Base-by-base conservation (phyloP, 176 grass and related monocot genomes). In the Paspalum vaginatum region DNA sequence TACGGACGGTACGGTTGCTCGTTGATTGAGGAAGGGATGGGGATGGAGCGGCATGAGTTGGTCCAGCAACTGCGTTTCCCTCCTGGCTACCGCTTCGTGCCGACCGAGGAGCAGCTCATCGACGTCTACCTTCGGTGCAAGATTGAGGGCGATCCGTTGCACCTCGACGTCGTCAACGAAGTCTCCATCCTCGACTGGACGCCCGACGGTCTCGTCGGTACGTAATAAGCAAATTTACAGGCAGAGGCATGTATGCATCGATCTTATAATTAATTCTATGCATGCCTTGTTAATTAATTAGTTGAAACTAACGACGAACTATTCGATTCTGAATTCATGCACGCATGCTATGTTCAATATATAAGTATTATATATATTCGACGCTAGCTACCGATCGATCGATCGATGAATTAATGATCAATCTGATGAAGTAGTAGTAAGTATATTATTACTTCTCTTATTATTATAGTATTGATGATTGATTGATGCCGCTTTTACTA, bases 51-150 rank as follows among this genome's bases (percentile, higher is more conserved):
- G 24, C 49, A 78, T 13, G 67, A 84, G 75, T 50, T 88, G 17
- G 75, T 67, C 14, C 60, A 5, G 16, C 80, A 84, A 51, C 75
- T 79, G 5, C 74, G 11, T n/a, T 74, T 88, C 6, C 56, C 60
- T 9, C 11, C 16, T 3, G 86, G 86, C 0, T 73, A 2, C 68
- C 80, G 9, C 80, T 84, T 84, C 80, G 1, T 11, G 32, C 86
- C 68, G 9, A 73, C 7, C 5, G 75, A 83, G 5, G 2, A 18
- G 3, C 75, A 88, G 68, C 68, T 88, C 51, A 7, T 88, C 37
- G 68, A 38, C 3, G 10, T 32, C 75, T 79, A 88, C 68, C 86
- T 88, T 59, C 86, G 86, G 12, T 0, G n/a, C 75, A 84, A 84
- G 80, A 83, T 88, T 11, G 80, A 88, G 26, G 68, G 68, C 17